Evolutionary conservation across 2,329 filamentous ascomycete species (phyloP).

Genomic region (Pyricularia pennisetigena): DNA sequence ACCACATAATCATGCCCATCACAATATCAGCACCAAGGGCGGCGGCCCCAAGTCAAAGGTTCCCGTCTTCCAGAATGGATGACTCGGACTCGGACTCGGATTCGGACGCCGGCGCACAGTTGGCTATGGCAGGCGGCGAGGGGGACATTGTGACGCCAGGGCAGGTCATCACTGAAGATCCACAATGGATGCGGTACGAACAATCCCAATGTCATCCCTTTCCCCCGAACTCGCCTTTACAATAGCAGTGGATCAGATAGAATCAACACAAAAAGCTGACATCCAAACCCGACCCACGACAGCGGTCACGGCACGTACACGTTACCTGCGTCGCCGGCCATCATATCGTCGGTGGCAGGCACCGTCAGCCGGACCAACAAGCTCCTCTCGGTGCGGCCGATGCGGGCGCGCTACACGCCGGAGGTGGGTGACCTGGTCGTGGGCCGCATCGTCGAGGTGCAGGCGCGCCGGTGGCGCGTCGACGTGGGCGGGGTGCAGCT

Average conservation of each 20-base stretch:
- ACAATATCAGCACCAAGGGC: conserved; percentile 32
- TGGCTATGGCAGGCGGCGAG: conserved; percentile 29
- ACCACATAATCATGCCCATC: conserved; percentile 29
- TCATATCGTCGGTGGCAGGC: conserved; percentile 84
- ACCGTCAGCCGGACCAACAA: conserved; percentile 93
- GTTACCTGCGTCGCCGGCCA: conserved; percentile 50
- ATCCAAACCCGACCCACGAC: conserved; percentile 6
- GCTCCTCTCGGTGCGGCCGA: conserved; percentile 79
- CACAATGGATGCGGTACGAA: conserved; percentile 85
- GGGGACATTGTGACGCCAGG: conserved; percentile 74
- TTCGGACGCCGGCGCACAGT: conserved; percentile 33
- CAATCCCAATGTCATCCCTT: background rate
- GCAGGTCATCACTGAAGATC: conserved; percentile 76
- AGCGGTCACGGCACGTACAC: conserved; percentile 91
- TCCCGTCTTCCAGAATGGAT: conserved; percentile 4
- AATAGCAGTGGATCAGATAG: too few species aligned
- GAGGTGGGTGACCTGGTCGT: conserved; percentile 96
- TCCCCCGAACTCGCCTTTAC: background rate
- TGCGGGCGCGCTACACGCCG: conserved; percentile 87
- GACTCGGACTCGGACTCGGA: conserved; percentile 26
- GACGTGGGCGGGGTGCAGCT: conserved; percentile 85
- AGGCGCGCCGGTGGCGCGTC: conserved; percentile 86
- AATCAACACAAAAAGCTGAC: too few species aligned
- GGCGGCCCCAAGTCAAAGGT: conserved; percentile 7
- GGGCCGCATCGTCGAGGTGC: conserved; percentile 90